Base-by-base conservation (phyloP, 2,329 filamentous ascomycete species). In the Diaporthe sp. region DNA sequence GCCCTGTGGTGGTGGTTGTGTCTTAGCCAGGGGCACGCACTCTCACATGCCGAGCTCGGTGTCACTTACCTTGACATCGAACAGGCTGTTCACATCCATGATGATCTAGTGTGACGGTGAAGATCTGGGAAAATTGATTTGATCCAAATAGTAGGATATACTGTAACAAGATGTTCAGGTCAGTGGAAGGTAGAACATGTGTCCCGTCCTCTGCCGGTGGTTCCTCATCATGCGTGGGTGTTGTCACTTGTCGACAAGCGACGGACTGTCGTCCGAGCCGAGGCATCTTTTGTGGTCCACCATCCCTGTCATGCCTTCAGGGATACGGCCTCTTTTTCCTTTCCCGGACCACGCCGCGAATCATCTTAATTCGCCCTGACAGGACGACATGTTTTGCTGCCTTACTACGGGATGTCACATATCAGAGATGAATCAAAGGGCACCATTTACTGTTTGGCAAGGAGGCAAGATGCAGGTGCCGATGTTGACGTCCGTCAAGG, bases 1-100 rank as follows among this genome's bases (percentile, higher is more conserved):
- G 82, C 85, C 89, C 87, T 89, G 77, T 39, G 25, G 19, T 49
- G 67, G 75, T 46, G 31, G 22, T 39, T 10, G 62, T 61, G 58
- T 76, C 62, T 10, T 62, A 70, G 46, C 70, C 28, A 31, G 53
- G 42, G 9, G 42, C 12, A 13, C 12, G 13, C 15, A 22, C 19
- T 49, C 19, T 25, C 44, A 42, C 25, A 60, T n/a, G 71, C 37
- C 22, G 46, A 46, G 55, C 6, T 53, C 22, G 46, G 55, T 57
- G 39, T 72, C n/a, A 37, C 83, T 79, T 80, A 91, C 90, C 87
- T 92, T 90, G 79, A 92, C 90, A 78, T 89, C 84, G 80, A 92
- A 92, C 51, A 92, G 85, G 76, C 78, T 87, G 78, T 86, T 83
- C 15, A 86, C 80, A 80, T 92, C 89, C 90, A 92, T 71, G 22